phyloP scores from a whole-genome alignment of 805 yeast genomes.

The Cyberlindnera americana region DNA sequence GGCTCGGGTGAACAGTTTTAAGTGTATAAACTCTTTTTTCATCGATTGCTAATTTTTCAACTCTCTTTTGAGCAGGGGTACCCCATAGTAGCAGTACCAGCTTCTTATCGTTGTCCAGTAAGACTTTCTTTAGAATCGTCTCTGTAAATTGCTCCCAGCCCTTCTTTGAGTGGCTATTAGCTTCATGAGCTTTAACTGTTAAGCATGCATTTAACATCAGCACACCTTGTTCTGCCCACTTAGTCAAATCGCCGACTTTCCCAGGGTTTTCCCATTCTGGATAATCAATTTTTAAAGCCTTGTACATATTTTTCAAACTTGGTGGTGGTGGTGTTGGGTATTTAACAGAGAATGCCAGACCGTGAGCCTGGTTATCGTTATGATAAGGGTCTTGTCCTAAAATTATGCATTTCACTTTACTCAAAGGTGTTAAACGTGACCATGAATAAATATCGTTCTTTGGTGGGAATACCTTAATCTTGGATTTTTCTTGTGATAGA shows the following conservation, averaged over 20 bases:
- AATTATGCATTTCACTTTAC: conserved; percentile 69
- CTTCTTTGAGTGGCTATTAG: conserved; percentile 83
- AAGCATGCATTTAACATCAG: conserved; percentile 81
- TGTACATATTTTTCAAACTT: conserved; percentile 82
- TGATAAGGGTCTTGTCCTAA: conserved; percentile 98
- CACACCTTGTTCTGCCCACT: conserved; percentile 89
- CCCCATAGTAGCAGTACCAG: conserved; percentile 35
- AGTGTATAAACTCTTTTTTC: conserved; percentile 41
- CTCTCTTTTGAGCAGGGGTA: conserved; percentile 40
- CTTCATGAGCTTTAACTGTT: conserved; percentile 89
- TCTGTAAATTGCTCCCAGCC: conserved; percentile 96
- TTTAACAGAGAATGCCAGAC: conserved; percentile 87
- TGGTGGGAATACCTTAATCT: conserved; percentile 76
- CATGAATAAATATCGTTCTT: conserved; percentile 78
- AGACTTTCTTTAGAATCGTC: conserved; percentile 53
- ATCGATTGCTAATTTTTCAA: conserved; percentile 28
- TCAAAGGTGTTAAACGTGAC: conserved; percentile 81
- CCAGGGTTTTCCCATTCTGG: conserved; percentile 60
- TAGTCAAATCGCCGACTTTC: conserved; percentile 54
- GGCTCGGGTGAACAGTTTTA: conserved; percentile 89
- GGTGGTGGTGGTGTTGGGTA: conserved; percentile 88
- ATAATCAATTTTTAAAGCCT: conserved; percentile 67
- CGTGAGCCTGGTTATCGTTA: conserved; percentile 90
- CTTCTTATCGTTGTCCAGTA: conserved; percentile 39
- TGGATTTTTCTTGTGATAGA: conserved; percentile 38